Evolutionary conservation across 306 rosid species (phyloP).

Genomic region (Lupinus albus): DNA sequence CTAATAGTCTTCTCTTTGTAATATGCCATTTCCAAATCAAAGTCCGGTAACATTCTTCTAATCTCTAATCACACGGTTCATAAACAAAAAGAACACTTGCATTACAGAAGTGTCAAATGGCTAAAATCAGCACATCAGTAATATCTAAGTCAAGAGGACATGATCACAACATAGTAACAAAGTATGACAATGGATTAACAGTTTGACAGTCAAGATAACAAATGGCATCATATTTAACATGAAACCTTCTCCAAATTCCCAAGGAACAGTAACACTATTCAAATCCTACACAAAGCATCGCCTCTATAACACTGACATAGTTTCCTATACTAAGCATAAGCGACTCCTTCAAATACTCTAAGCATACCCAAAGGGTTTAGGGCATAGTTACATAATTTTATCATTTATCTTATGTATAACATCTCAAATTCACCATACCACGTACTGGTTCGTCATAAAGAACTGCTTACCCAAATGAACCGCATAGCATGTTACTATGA

Average conservation of each 20-base stretch:
- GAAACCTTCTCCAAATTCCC: neutral
- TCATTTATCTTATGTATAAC: too few species aligned
- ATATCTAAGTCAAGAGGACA: constrained; percentile 13
- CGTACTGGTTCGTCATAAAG: too few species aligned
- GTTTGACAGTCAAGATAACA: constrained; percentile 3
- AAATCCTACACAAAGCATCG: neutral
- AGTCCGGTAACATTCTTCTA: neutral
- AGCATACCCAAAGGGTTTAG: constrained; percentile 2
- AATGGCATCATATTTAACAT: neutral
- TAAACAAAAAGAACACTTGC: neutral
- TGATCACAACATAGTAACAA: neutral
- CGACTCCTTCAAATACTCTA: neutral
- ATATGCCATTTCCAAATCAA: neutral
- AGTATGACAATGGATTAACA: neutral
- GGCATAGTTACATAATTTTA: too few species aligned
- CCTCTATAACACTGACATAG: neutral
- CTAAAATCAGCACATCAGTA: constrained; percentile 18
- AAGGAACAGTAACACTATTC: neutral
- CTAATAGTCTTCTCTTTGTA: neutral
- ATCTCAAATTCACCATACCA: too few species aligned
- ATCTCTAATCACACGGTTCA: neutral
- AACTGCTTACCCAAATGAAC: too few species aligned
- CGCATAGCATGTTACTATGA: too few species aligned
- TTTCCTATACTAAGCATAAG: constrained; percentile 18
- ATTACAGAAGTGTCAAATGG: neutral